phyloP scores from a whole-genome alignment of 257 asterid genomes.

The Cinchona pubescens region DNA sequence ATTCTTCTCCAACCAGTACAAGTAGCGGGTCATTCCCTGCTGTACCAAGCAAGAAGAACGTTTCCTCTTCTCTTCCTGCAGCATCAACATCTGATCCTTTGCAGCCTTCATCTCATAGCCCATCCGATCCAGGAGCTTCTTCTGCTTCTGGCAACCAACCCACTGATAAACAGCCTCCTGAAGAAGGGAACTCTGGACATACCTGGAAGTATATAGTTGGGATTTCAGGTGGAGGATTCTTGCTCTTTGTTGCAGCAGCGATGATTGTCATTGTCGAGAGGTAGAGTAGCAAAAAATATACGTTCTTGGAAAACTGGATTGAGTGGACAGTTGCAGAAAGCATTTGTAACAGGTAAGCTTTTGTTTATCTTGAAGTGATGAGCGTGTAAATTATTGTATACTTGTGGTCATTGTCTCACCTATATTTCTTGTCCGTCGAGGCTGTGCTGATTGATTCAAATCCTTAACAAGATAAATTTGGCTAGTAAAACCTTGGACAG shows the following conservation, averaged over 20 bases:
- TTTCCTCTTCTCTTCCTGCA: conserved; percentile 27
- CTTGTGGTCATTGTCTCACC: not conserved
- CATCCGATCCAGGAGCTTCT: conserved; percentile 18
- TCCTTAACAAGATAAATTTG: not conserved
- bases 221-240: conserved; percentile 34
- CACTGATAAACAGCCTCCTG: conserved; percentile 16
- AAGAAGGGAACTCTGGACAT: conserved; percentile 23
- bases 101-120: conserved; percentile 21
- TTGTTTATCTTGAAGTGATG: not conserved
- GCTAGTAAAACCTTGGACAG: not conserved
- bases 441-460: not conserved
- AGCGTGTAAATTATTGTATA: not conserved
- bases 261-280: conserved; percentile 44
- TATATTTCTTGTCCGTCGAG: not conserved
- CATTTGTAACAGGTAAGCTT: conserved; percentile 72
- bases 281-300: conserved; percentile 59
- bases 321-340: conserved; percentile 94
- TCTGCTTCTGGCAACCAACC: conserved; percentile 19
- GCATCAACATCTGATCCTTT: conserved; percentile 24
- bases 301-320: conserved; percentile 90
- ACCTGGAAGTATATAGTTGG: conserved; percentile 49
- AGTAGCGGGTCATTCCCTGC: conserved; percentile 92
- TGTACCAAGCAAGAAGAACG: conserved; percentile 36
- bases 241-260: conserved; percentile 31
- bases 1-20: conserved; percentile 52